Evolutionary conservation across 75 land plant species (phyloP).

Genomic region (Pinus taeda): DNA sequence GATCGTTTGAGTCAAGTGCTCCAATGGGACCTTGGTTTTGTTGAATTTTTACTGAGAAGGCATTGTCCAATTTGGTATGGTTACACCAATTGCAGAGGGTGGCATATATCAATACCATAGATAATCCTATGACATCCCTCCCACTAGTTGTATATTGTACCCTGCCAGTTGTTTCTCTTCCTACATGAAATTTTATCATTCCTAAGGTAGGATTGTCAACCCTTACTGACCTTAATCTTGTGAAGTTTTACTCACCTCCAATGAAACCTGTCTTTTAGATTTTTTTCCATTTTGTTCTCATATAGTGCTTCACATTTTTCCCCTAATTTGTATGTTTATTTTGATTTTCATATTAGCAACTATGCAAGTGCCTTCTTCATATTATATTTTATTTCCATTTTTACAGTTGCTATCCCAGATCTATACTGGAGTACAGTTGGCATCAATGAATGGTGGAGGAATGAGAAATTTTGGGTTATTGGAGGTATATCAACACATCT

Average conservation of each 20-base stretch:
- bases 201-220: constrained; percentile 47
- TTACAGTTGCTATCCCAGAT: constrained; percentile 88
- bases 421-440: constrained; percentile 94
- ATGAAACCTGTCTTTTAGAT: too few relatives aligned
- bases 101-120: constrained; percentile 86
- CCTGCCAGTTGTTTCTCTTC: constrained; percentile 79
- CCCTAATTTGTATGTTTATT: neutral
- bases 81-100: constrained; percentile 74
- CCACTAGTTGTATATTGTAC: constrained; percentile 74
- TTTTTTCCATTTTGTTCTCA: neutral
- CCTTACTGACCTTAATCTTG: neutral
- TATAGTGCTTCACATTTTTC: neutral
- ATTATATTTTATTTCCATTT: too few relatives aligned
- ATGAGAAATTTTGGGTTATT: constrained; percentile 98
- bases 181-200: constrained; percentile 82
- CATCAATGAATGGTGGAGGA: constrained; percentile 99
- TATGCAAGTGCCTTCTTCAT: constrained; percentile 85
- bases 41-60: constrained; percentile 79
- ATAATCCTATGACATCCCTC: constrained; percentile 75
- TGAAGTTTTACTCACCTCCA: neutral
- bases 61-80: constrained; percentile 96
- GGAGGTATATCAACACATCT: constrained; percentile 95
- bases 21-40: constrained; percentile 83
- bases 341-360: constrained; percentile 84
- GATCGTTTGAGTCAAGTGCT: constrained; percentile 88